phyloP scores from a whole-genome alignment of 257 asterid genomes.

The Solanum chilense region DNA sequence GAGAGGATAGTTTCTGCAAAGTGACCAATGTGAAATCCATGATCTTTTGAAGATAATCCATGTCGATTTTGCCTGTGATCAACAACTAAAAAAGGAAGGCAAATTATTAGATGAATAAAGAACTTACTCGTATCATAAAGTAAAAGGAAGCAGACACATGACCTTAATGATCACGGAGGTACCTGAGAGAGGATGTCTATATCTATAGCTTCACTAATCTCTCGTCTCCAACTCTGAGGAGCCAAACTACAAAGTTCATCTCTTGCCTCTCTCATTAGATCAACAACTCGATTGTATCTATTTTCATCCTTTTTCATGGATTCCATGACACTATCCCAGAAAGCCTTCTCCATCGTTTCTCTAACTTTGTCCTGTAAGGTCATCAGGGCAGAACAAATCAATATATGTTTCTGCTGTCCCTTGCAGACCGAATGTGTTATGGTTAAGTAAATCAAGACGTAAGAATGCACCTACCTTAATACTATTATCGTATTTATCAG shows the following conservation, averaged over 20 bases:
- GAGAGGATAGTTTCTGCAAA: slow-evolving; percentile 74
- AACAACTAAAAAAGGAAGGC: slow-evolving; percentile 34
- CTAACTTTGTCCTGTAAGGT: slow-evolving; percentile 47
- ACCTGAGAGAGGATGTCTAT: slow-evolving; percentile 78
- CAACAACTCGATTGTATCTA: slow-evolving; percentile 52
- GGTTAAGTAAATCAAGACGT: background rate
- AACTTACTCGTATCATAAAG: background rate
- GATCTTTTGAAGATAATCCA: slow-evolving; percentile 60
- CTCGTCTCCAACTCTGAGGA: slow-evolving; percentile 79
- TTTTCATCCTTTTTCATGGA: slow-evolving; percentile 58
- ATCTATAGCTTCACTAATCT: slow-evolving; percentile 63
- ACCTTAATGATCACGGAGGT: background rate
- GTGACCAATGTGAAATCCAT: slow-evolving; percentile 56
- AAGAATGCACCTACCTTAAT: slow-evolving; percentile 38
- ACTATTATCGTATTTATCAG: slow-evolving; percentile 19
- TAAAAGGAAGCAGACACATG: background rate
- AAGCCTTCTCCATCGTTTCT: slow-evolving; percentile 77
- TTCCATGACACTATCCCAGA: slow-evolving; percentile 86
- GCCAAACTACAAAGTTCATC: slow-evolving; percentile 71
- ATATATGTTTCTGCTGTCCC: background rate
- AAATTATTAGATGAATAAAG: background rate
- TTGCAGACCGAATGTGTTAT: background rate
- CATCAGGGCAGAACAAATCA: background rate
- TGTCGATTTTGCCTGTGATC: slow-evolving; percentile 51
- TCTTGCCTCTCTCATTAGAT: slow-evolving; percentile 72